Base-by-base conservation (phyloP, 768 basidiomycete genomes). In the Galerina marginata region DNA sequence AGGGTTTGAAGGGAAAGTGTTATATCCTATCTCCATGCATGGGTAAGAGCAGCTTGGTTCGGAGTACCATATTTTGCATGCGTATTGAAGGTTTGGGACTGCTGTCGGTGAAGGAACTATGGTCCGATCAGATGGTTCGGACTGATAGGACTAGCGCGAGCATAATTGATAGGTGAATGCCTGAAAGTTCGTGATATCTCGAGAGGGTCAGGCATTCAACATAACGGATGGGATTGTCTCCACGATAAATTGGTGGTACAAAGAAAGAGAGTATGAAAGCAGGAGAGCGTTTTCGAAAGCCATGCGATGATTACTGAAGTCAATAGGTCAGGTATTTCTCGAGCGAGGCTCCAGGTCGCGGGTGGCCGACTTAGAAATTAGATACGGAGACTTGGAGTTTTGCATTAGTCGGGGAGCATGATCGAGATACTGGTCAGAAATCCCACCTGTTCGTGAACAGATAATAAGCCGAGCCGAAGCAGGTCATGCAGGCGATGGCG, bases 251-350 rank as follows among this genome's bases (percentile, higher is more conserved):
- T 10, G 89, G 89, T n/a, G 93, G 92, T 36, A 93, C 76, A 63
- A 94, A 74, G 89, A 87, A 60, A 92, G 82, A 33, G 89, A 70
- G 60, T 74, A 78, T 1, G 92, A 81, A 52, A 94, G 82, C n/a
- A 88, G 78, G 16, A 93, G 81, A 2, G 91, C 93, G 67, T 95
- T 95, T 75, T 94, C 91, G 61, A 95, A 82, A 15, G 91, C 88
- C 64, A 95, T 92, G 37, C 92, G 87, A 74, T 94, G 91, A 72
- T 92, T 94, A 73, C 94, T 91, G 64, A 91, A 89, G 3, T 91
- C 90, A 62, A 90, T 91, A 94, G 16, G 90, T 80, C 16, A 95
- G 73, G 71, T 83, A 94, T 61, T 79, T 79, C 11, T 62, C 20
- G 20, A 20, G 20, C 20, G 20, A 20, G 20, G 20, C 20, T 20